Percentiles rank a stretch among this genome's conserved stretches.
phyloP scores from a whole-genome alignment of 768 basidiomycete genomes.

The Mycena venus region DNA sequence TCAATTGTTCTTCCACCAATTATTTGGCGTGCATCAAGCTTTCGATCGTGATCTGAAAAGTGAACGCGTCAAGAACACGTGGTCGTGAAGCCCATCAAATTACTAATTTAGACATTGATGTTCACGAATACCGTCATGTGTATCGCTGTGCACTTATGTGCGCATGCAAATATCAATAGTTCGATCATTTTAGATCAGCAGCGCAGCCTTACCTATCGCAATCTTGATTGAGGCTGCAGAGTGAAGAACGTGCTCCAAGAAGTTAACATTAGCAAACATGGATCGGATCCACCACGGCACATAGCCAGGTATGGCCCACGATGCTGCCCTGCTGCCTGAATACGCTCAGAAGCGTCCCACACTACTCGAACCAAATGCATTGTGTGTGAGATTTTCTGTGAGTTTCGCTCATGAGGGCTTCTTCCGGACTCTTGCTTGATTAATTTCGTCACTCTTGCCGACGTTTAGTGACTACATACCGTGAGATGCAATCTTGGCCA shows the following conservation, averaged over 20 bases:
- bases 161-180: constrained; percentile 8
- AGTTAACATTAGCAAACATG: not conserved
- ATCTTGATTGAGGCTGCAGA: constrained; percentile 24
- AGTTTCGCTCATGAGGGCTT: not conserved
- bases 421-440: constrained; percentile 31
- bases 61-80: too few species aligned
- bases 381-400: constrained; percentile 17
- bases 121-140: too few species aligned
- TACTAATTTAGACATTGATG: not conserved
- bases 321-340: not conserved
- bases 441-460: constrained; percentile 26
- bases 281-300: constrained; percentile 10
- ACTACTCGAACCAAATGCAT: not conserved
- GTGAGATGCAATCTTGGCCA: constrained; percentile 5
- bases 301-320: not conserved
- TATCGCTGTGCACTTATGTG: constrained; percentile 14
- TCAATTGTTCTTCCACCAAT: too few species aligned
- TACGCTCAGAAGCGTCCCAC: not conserved
- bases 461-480: constrained; percentile 12
- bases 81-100: not conserved
- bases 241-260: constrained; percentile 26
- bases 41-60: too few species aligned
- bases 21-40: too few species aligned
- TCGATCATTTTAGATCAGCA: constrained; percentile 17
- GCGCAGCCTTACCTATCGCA: constrained; percentile 24